Percentiles rank a stretch among this genome's conserved stretches.
These are phyloP conservation scores for Lactarius quietus DNA, from an alignment of 768 basidiomycete species.

Conservation along the genomic window DNA sequence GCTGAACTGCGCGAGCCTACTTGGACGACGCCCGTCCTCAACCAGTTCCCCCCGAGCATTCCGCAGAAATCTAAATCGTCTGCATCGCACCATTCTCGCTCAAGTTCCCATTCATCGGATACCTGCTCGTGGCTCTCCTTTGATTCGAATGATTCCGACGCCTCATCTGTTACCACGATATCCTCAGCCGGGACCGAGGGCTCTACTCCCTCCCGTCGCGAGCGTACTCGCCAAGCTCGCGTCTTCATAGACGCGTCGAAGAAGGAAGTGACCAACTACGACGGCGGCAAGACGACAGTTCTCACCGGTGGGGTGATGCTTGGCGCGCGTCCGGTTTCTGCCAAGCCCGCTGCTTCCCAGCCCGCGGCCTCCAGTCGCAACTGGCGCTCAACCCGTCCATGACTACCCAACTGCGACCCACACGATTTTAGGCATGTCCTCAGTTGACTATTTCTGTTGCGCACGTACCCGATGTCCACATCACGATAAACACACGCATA, in stretches of 20 bases:
- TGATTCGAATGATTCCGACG: slow-evolving; percentile 45
- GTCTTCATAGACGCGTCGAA: slow-evolving; percentile 73
- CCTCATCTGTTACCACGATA: slow-evolving; percentile 40
- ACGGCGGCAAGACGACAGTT: slow-evolving; percentile 85
- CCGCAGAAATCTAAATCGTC: slow-evolving; percentile 53
- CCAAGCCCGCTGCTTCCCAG: slow-evolving; percentile 29
- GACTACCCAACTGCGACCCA: slow-evolving; percentile 23
- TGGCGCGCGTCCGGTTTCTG: slow-evolving; percentile 36
- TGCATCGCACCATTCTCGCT: slow-evolving; percentile 49
- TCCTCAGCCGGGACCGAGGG: slow-evolving; percentile 37
- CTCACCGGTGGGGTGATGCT: slow-evolving; percentile 89
- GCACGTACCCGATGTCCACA: slow-evolving; percentile 12
- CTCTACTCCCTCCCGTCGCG: slow-evolving; percentile 59
- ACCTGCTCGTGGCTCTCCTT: slow-evolving; percentile 73
- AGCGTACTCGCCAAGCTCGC: slow-evolving; percentile 62
- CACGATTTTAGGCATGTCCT: slow-evolving; percentile 7
- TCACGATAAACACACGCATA: slow-evolving; percentile 22
- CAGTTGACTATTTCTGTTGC: slow-evolving; percentile 14
- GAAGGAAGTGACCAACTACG: slow-evolving; percentile 79
- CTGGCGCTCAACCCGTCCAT: slow-evolving; percentile 60
- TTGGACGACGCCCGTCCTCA: slow-evolving; percentile 63
- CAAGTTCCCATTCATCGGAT: slow-evolving; percentile 62
- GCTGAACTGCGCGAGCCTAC: slow-evolving; percentile 65
- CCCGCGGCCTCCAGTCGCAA: slow-evolving; percentile 34
- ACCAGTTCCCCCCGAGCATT: slow-evolving; percentile 49